Percentiles rank a stretch among this genome's conserved stretches.
Conservation (phyloP, 2,329 filamentous ascomycete genomes). For the Thelonectria rubi region DNA sequence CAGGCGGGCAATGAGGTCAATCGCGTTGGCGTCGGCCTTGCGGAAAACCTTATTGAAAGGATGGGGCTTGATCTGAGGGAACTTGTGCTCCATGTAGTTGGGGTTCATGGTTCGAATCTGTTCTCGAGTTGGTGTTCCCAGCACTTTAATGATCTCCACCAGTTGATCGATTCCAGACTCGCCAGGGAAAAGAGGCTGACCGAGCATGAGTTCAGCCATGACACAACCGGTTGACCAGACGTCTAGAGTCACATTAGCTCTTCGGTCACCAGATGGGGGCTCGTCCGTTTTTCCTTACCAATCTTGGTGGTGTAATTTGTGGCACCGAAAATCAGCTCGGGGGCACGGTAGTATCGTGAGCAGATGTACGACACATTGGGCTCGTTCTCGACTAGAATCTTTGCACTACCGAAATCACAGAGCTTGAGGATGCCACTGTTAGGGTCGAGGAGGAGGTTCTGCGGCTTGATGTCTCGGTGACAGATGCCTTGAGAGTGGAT, state of each 20-base stretch:
- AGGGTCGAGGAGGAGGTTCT: constrained; percentile 94
- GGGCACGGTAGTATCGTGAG: constrained; percentile 97
- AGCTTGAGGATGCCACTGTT: constrained; percentile 92
- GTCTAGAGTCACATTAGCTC: constrained; percentile 65
- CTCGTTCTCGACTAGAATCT: constrained; percentile 98
- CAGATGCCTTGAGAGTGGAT: constrained; percentile 99
- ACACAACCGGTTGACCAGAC: constrained; percentile 99
- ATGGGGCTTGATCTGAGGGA: constrained; percentile 99
- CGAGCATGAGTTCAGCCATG: constrained; percentile 99
- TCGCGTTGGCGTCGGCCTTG: constrained; percentile 91
- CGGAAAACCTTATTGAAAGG: constrained; percentile 99
- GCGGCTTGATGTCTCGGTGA: constrained; percentile 98
- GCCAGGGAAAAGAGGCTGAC: constrained; percentile 95
- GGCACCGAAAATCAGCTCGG: constrained; percentile 97
- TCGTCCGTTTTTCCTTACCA: constrained; percentile 68
- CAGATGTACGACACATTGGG: constrained; percentile 99
- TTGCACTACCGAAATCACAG: constrained; percentile 98
- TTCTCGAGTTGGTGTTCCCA: constrained; percentile 94
- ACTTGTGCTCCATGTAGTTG: constrained; percentile 99
- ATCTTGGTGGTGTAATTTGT: constrained; percentile 99
- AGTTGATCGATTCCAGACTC: constrained; percentile 98
- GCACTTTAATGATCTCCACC: constrained; percentile 98
- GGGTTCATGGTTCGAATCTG: constrained; percentile 99
- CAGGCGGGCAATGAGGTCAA: constrained; percentile 92
- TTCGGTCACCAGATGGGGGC: background rate